phyloP scores from a whole-genome alignment of 495 filamentous ascomycete genomes.

The Daldinia concentrica region DNA sequence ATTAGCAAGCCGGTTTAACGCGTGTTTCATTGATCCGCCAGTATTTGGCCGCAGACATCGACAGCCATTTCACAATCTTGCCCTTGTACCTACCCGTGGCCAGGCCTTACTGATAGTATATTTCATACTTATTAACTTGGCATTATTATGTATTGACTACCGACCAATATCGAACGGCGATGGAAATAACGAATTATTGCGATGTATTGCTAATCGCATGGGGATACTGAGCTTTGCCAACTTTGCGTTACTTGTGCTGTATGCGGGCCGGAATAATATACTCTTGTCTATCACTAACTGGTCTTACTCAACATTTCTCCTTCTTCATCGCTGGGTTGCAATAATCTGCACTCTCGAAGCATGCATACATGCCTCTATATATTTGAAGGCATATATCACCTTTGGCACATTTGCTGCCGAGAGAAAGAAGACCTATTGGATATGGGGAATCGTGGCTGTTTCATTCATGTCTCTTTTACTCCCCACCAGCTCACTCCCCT shows the following conservation, averaged over 20 bases:
- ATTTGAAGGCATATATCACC: slow-evolving; percentile 39
- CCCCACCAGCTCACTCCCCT: slow-evolving; percentile 33
- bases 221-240: slow-evolving; percentile 62
- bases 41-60: slow-evolving; percentile 47
- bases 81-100: slow-evolving; percentile 51
- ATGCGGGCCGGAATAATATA: slow-evolving; percentile 62
- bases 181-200: neutral
- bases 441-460: slow-evolving; percentile 50
- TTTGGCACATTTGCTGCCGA: slow-evolving; percentile 22
- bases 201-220: slow-evolving; percentile 56
- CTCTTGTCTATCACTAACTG: slow-evolving; percentile 62
- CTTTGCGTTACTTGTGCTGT: slow-evolving; percentile 59
- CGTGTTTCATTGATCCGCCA: slow-evolving; percentile 48
- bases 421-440: slow-evolving; percentile 47
- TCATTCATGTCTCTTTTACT: slow-evolving; percentile 37
- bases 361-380: slow-evolving; percentile 54
- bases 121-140: slow-evolving; percentile 50
- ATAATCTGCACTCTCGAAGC: slow-evolving; percentile 62
- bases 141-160: slow-evolving; percentile 46
- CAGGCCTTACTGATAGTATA: slow-evolving; percentile 51
- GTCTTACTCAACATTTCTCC: slow-evolving; percentile 62
- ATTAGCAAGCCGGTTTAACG: slow-evolving; percentile 33
- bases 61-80: slow-evolving; percentile 45
- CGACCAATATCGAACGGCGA: slow-evolving; percentile 6
- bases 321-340: slow-evolving; percentile 64